These are phyloP conservation scores for Quercus aquifolioides DNA, from an alignment of 306 rosid species.

Conservation along the genomic window DNA sequence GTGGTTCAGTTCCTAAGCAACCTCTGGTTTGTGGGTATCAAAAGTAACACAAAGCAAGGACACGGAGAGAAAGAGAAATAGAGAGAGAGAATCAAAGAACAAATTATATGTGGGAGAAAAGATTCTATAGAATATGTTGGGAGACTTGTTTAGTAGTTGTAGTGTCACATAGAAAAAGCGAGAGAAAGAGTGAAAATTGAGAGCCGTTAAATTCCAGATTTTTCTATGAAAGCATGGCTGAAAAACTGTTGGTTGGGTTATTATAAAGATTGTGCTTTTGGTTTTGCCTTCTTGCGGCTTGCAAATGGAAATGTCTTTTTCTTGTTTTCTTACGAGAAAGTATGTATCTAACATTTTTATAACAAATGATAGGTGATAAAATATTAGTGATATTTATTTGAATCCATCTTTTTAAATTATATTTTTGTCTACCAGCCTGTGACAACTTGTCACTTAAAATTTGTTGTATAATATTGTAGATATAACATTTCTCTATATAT, in stretches of 20 bases:
- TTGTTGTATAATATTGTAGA: too few relatives aligned
- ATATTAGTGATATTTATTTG: too few relatives aligned
- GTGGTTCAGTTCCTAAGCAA: constrained; percentile 34
- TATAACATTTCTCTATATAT: too few relatives aligned
- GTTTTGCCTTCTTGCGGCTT: background rate
- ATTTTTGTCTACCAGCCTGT: too few relatives aligned
- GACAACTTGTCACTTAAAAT: too few relatives aligned
- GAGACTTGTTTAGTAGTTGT: constrained; percentile 19
- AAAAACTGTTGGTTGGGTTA: constrained; percentile 38
- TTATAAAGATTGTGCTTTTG: constrained; percentile 1
- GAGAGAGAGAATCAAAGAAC: constrained; percentile 2
- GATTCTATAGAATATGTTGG: constrained; percentile 62
- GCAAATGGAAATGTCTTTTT: constrained; percentile 18
- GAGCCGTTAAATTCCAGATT: constrained; percentile 47
- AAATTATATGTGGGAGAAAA: constrained; percentile 29
- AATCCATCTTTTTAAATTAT: too few relatives aligned
- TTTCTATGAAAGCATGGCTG: constrained; percentile 64
- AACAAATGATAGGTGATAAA: too few relatives aligned
- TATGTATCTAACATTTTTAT: background rate
- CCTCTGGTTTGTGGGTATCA: constrained; percentile 32
- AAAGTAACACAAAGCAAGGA: constrained; percentile 24
- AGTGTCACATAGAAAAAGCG: background rate
- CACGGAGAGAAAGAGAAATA: background rate
- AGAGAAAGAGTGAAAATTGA: constrained; percentile 11
- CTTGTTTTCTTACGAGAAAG: constrained; percentile 7